phyloP scores from a whole-genome alignment of 129 eudicot species.

The Dittrichia graveolens region DNA sequence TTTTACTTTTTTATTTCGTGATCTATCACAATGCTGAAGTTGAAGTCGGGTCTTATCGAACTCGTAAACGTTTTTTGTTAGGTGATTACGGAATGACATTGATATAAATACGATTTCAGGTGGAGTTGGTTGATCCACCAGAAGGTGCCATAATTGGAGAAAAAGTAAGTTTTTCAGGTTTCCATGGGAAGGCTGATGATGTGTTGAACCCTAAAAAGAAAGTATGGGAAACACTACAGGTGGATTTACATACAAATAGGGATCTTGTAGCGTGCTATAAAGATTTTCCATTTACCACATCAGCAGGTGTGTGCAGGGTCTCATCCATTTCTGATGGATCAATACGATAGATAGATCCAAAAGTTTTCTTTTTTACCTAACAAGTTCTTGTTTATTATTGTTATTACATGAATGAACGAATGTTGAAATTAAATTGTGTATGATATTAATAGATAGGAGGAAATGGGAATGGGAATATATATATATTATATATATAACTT shows the following conservation, averaged over 20 bases:
- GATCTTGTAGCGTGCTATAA: slow-evolving; percentile 76
- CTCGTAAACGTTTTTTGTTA: background rate
- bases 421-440: too few species aligned
- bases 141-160: slow-evolving; percentile 68
- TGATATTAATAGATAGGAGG: too few species aligned
- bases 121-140: slow-evolving; percentile 94
- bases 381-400: too few species aligned
- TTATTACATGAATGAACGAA: too few species aligned
- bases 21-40: too few species aligned
- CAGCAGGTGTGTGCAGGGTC: slow-evolving; percentile 88
- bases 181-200: slow-evolving; percentile 74
- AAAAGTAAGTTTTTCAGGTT: slow-evolving; percentile 63
- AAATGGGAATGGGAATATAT: too few species aligned
- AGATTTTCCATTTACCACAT: slow-evolving; percentile 77
- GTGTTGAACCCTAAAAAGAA: slow-evolving; percentile 92
- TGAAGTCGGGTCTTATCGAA: background rate
- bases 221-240: slow-evolving; percentile 85
- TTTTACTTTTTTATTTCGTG: too few species aligned
- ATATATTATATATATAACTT: too few species aligned
- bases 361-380: too few species aligned
- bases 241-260: slow-evolving; percentile 63
- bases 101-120: slow-evolving; percentile 44
- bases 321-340: slow-evolving; percentile 63
- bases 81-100: background rate
- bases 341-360: slow-evolving; percentile 32